Evolutionary conservation across 257 asterid species (phyloP).

Genomic region (Nicotiana noctiflora): DNA sequence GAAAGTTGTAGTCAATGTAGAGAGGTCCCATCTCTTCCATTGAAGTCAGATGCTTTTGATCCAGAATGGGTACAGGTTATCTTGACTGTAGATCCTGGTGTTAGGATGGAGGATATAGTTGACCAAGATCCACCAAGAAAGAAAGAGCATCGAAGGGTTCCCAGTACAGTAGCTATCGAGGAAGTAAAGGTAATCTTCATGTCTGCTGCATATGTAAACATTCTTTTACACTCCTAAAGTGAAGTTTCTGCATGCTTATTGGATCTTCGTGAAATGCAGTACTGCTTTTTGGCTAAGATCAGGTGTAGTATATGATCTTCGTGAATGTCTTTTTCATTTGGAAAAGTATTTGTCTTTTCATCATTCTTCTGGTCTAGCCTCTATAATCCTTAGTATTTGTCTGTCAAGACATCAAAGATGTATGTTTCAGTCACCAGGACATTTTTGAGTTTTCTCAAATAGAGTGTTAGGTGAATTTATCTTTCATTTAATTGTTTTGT

Average conservation of each 20-base stretch:
- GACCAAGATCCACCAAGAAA: constrained; percentile 87
- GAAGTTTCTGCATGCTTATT: constrained; percentile 1
- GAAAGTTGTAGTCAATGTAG: constrained; percentile 28
- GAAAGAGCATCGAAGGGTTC: constrained; percentile 98
- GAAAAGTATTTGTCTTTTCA: not conserved
- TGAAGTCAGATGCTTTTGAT: constrained; percentile 33
- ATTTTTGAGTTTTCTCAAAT: not conserved
- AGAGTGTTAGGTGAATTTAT: not conserved
- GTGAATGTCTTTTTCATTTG: not conserved
- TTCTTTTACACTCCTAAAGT: not conserved
- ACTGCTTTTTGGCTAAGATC: not conserved
- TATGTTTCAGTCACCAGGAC: not conserved
- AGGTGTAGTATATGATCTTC: not conserved
- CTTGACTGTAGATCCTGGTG: constrained; percentile 82
- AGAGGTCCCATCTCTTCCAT: constrained; percentile 38
- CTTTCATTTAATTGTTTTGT: not conserved
- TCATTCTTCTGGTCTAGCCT: not conserved
- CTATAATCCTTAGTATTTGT: not conserved
- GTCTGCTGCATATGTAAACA: not conserved
- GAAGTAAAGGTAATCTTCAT: constrained; percentile 76
- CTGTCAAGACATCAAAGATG: not conserved
- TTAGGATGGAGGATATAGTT: constrained; percentile 88
- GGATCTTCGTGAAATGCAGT: not conserved
- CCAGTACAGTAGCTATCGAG: constrained; percentile 96
- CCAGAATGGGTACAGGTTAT: constrained; percentile 44